A percentile compares a stretch with the other conserved stretches of the same genome.
Conservation (phyloP, 2,329 filamentous ascomycete genomes). For the Phaeosphaeriaceae sp. region DNA sequence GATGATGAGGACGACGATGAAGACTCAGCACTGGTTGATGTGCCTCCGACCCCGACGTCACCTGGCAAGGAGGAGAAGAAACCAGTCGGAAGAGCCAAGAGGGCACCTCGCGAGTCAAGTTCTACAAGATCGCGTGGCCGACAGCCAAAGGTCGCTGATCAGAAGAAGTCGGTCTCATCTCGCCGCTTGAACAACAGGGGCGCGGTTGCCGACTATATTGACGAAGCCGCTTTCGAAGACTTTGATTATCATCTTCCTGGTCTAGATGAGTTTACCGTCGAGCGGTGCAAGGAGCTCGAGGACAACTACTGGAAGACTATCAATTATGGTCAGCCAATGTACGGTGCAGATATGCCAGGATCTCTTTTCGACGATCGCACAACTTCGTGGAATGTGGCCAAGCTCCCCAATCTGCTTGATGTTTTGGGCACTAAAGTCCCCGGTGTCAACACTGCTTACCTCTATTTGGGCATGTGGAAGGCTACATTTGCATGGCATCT, state of each 20-base stretch:
- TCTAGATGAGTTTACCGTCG: slow-evolving; percentile 84
- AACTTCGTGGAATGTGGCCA: slow-evolving; percentile 91
- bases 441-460: slow-evolving; percentile 96
- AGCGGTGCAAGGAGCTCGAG: slow-evolving; percentile 93
- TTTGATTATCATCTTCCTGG: slow-evolving; percentile 89
- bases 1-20: slow-evolving; percentile 44
- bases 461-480: slow-evolving; percentile 99
- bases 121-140: slow-evolving; percentile 65
- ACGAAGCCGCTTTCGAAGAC: slow-evolving; percentile 87
- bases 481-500: slow-evolving; percentile 99
- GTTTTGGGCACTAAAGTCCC: slow-evolving; percentile 94
- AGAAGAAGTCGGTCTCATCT: slow-evolving; percentile 77
- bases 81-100: slow-evolving; percentile 36
- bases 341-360: slow-evolving; percentile 95
- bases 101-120: slow-evolving; percentile 50
- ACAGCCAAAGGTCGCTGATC: slow-evolving; percentile 49
- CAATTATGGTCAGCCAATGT: slow-evolving; percentile 92
- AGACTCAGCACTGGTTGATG: slow-evolving; percentile 38
- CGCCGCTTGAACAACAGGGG: slow-evolving; percentile 85
- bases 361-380: slow-evolving; percentile 90
- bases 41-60: slow-evolving; percentile 52
- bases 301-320: slow-evolving; percentile 96
- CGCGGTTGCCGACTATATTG: slow-evolving; percentile 78
- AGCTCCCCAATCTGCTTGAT: slow-evolving; percentile 90
- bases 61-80: slow-evolving; percentile 53